Evolutionary conservation across 192 early-diverging fungal genomes (phyloP), one percentile per base, ranked within the genome.

Genomic region (Polychytrium aggregatum): DNA sequence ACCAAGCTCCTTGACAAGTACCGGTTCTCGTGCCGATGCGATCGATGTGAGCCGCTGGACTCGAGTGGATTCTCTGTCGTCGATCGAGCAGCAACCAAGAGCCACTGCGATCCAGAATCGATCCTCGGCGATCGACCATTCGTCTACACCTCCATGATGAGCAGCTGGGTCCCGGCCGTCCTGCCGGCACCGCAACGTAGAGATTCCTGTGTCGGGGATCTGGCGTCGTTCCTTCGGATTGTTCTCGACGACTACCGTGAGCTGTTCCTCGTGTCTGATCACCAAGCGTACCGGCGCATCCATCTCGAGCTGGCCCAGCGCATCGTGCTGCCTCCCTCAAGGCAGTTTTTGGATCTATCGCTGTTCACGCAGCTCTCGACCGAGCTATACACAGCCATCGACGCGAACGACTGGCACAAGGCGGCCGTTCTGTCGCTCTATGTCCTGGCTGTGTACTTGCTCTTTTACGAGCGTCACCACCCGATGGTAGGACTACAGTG

Each of bases 401-500:
- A 74, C 25, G 46, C 45, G 36, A 39, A 52, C 45, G 51, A 55
- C 24, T 70, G 61, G 60, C 21, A 37, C n/a, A 28, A 63, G 27
- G 58, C 67, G 5, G 54, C 56, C 47, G 63, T 47, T 51, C 55
- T 75, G 44, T 57, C 67, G 29, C 56, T 53, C 13, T 70, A 63
- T 52, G 60, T 73, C 10, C 44, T 74, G 39, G 59, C 59, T 2
- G 35, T 70, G 10, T 75, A 74, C 46, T 21, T 75, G 22, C 40
- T 75, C 41, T 50, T 62, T 22, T 75, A 75, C 48, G 66, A 64
- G 24, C 49, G 67, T 27, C 64, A 57, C 53, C 72, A 74, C 46
- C 72, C 72, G 14, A 47, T 74, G 3, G 56, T 69, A 14, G 63
- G 59, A 8, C 44, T 73, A 14, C 72, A 74, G 45, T 55, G 52